Base-by-base conservation (phyloP, 2,329 filamentous ascomycete species). In the Orbilia ellipsospora region DNA sequence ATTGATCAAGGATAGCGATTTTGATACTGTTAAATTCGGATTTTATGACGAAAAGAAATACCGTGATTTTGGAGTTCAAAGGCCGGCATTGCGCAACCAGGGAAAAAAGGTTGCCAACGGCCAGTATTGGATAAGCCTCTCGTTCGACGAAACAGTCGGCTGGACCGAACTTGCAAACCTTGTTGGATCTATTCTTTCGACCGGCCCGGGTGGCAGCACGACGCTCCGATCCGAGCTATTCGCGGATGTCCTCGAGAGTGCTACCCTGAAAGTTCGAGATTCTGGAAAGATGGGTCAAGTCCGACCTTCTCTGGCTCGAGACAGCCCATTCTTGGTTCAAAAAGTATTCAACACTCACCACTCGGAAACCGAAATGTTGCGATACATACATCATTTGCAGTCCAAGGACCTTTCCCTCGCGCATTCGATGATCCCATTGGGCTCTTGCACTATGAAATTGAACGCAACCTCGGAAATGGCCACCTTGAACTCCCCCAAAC, bases 401-500 rank as follows among this genome's bases (percentile, higher is more conserved):
- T 96, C 93, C 60, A 97, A 96, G 85, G 94, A 98, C 81, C 85
- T 98, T 13, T 97, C 94, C 0, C 86, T 97, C 4, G 92, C 94
- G 1, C 94, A 98, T 84, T 97, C 94, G 15, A 98, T 98, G 94
- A 98, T 98, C 76, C 93, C 94, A 1, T 88, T 98, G 0, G 94
- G 94, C 18, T 97, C 94, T 0, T 98, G 94, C 85, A 98, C 94
- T 13, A 98, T 98, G 94, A 98, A 98, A 86, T 89, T 97, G 63
- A 97, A 97, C 82, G 92, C 91, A 50, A 95, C 94, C 2, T 92
- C 92, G 0, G 93, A 97, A 84, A 97, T 98, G 94, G 87, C 92
- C 15, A 91, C 94, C 6, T 87, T 97, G 66, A 92, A 92, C 0
- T 90, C 89, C 83, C 88, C 90, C 0, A 88, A 90, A 59, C 92